A percentile compares a stretch with the other conserved stretches of the same genome.
Conservation (phyloP, 2,329 filamentous ascomycete genomes). For the Xylariales sp. region DNA sequence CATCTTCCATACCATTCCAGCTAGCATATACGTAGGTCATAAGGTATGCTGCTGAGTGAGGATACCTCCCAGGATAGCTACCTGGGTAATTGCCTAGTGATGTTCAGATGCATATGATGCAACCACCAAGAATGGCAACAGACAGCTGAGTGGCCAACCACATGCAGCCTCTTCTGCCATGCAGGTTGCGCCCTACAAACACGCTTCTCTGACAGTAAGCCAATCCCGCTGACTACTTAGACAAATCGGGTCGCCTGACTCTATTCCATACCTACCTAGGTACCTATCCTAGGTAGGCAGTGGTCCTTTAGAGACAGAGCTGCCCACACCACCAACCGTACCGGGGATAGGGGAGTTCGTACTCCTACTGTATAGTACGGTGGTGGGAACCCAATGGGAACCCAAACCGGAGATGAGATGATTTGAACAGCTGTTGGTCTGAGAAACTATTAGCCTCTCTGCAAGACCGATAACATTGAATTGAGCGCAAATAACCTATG, state of each 20-base stretch:
- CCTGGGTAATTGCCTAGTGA: conserved; percentile 41
- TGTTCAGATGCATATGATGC: conserved; percentile 49
- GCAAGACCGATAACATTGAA: conserved; percentile 38
- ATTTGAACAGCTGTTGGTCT: conserved; percentile 39
- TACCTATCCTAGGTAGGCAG: conserved; percentile 37
- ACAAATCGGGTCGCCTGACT: conserved; percentile 52
- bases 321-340: conserved; percentile 36
- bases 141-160: conserved; percentile 48
- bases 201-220: conserved; percentile 46
- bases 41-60: conserved; percentile 46
- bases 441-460: conserved; percentile 47
- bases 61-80: conserved; percentile 32
- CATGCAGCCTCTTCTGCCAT: conserved; percentile 48
- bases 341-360: conserved; percentile 34
- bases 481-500: conserved; percentile 30
- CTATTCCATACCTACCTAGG: conserved; percentile 36
- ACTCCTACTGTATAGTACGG: conserved; percentile 6
- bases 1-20: conserved; percentile 32
- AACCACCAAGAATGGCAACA: conserved; percentile 48
- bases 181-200: conserved; percentile 49
- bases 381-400: conserved; percentile 18
- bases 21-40: conserved; percentile 46
- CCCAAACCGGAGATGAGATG: conserved; percentile 6
- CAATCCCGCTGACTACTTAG: conserved; percentile 50
- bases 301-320: conserved; percentile 35